A percentile compares a stretch with the other conserved stretches of the same genome.
These are phyloP conservation scores for Ophiostoma angusticollis DNA, from an alignment of 2,329 filamentous ascomycete species.

Conservation along the genomic window DNA sequence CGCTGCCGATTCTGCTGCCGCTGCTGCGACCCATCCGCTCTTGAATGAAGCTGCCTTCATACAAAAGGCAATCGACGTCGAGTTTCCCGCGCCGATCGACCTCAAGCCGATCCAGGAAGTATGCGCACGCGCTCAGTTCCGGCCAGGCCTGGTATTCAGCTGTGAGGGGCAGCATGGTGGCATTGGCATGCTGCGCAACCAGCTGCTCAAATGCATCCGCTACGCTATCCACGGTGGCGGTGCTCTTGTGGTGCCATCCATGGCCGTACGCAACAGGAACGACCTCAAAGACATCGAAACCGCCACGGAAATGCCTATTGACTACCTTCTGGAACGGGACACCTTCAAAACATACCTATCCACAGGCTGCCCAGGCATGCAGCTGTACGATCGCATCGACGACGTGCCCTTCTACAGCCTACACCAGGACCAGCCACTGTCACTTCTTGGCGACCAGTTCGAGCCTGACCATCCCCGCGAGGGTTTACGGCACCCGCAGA, in stretches of 20 bases:
- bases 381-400: constrained; percentile 17
- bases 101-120: constrained; percentile 22
- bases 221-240: constrained; percentile 27
- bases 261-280: constrained; percentile 22
- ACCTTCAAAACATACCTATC: constrained; percentile 17
- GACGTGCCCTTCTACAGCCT: constrained; percentile 19
- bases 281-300: constrained; percentile 22
- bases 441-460: constrained; percentile 20
- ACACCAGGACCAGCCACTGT: constrained; percentile 12
- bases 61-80: constrained; percentile 18
- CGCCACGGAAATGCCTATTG: constrained; percentile 17
- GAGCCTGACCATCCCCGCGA: constrained; percentile 19
- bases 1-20: not conserved
- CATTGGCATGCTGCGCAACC: constrained; percentile 27
- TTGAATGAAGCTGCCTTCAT: constrained; percentile 13
- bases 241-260: constrained; percentile 24
- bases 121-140: constrained; percentile 21
- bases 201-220: constrained; percentile 28
- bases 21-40: not conserved
- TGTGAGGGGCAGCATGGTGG: constrained; percentile 28
- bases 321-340: constrained; percentile 19
- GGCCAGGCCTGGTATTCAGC: constrained; percentile 24
- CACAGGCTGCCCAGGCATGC: constrained; percentile 19
- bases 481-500: constrained; percentile 15
- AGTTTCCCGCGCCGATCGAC: constrained; percentile 24